Evolutionary conservation across 495 filamentous ascomycete genomes (phyloP), one percentile per base, ranked within the genome.

Genomic region (Glonium stellatum): DNA sequence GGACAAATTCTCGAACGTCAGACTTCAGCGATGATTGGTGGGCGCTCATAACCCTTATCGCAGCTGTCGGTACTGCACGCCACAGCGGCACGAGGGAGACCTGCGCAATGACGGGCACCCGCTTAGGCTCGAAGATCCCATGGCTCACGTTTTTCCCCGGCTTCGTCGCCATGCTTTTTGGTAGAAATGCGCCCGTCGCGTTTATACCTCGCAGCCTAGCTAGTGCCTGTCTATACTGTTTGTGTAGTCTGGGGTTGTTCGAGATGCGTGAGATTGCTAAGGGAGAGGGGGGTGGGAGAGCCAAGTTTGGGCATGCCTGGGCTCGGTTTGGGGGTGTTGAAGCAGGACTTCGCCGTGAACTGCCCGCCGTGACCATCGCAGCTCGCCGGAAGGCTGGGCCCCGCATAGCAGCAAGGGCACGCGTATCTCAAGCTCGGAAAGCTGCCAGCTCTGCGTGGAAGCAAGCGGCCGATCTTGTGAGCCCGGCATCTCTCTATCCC

Each of bases 1-100:
- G 47, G 48, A 51, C 48, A 51, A 51, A 51, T 51, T 51, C 48
- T 51, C 48, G 48, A 25, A 51, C 48, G 48, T 51, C 19, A 51
- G 48, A 23, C 18, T 15, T 23, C 19, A 15, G 10, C n/a, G 48
- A 21, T 51, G 48, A 51, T 51, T 51, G 48, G 48, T 15, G 48
- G 21, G n/a, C 48, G 19, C 39, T 11, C 4, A 11, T 4, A 18
- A 4, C 1, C 31, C 48, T 51, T 51, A 51, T 51, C 48, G 48
- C 48, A 6, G 25, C 5, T 10, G 21, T 15, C 19, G 48, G 48
- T 51, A 22, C 19, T 22, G 48, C 8, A 15, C 48, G 48, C 48
- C 48, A 51, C 19, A 18, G 13, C 48, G 48, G 48, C 48, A 51
- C 19, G 10, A 44, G 19, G 48, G 48, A 31, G 48, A 51, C 21